These are phyloP conservation scores for Ophiosphaerella herpotricha DNA, from an alignment of 2,329 filamentous ascomycete genomes.

Conservation along the genomic window DNA sequence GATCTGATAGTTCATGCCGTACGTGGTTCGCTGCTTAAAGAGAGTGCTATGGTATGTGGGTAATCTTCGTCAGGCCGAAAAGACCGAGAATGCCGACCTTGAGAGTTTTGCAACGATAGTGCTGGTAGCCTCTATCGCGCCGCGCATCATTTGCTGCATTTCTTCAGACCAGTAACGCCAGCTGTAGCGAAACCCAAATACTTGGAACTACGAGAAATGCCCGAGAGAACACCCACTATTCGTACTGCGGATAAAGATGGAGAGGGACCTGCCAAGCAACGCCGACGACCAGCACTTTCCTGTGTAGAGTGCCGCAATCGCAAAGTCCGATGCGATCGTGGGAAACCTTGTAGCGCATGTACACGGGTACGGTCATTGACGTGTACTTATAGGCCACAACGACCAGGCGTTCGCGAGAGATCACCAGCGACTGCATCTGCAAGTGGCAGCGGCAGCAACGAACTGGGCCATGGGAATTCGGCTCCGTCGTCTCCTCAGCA, in stretches of 20 bases:
- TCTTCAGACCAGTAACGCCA: background rate
- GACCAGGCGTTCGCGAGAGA: constrained; percentile 4
- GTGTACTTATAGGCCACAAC: constrained; percentile 28
- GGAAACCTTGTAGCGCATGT: constrained; percentile 32
- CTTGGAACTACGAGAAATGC: constrained; percentile 3
- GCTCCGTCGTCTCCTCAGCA: constrained; percentile 6
- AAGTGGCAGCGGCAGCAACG: constrained; percentile 1
- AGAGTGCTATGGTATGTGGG: too few relatives aligned
- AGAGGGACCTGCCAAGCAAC: constrained; percentile 24
- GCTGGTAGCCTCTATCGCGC: background rate
- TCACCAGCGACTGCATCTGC: constrained; percentile 3
- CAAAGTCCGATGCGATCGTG: constrained; percentile 38
- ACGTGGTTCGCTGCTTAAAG: too few relatives aligned
- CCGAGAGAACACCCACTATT: constrained; percentile 7
- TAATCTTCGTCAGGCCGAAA: background rate
- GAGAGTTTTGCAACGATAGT: background rate
- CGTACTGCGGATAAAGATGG: constrained; percentile 19
- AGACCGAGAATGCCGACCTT: background rate
- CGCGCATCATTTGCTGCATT: background rate
- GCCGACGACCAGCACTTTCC: constrained; percentile 32
- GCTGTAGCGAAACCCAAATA: background rate
- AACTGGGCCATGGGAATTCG: constrained; percentile 1
- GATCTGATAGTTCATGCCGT: too few relatives aligned
- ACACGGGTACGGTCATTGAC: constrained; percentile 24
- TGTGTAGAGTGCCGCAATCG: constrained; percentile 36